A percentile compares a stretch with the other conserved stretches of the same genome.
phyloP scores from a whole-genome alignment of 768 basidiomycete species.

The Leccinellum luteum region DNA sequence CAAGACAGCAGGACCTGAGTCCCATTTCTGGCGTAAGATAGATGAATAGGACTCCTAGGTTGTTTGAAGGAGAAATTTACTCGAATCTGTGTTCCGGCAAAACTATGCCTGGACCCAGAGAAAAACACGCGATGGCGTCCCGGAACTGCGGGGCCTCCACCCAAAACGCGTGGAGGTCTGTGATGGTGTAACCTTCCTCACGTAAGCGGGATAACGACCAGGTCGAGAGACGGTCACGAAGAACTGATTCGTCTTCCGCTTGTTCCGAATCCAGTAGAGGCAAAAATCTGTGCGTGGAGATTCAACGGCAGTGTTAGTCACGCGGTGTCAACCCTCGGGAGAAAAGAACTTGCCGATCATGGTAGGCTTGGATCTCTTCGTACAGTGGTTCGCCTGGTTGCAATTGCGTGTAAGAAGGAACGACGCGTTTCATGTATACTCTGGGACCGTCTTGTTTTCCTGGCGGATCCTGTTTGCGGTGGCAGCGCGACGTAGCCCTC shows the following conservation, averaged over 20 bases:
- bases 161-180: constrained; percentile 67
- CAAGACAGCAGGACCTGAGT: constrained; percentile 65
- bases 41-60: constrained; percentile 1
- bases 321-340: background rate
- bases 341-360: constrained; percentile 43
- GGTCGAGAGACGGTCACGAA: constrained; percentile 60
- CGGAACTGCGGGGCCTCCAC: constrained; percentile 60
- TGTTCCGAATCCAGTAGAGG: constrained; percentile 57
- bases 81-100: constrained; percentile 70
- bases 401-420: constrained; percentile 34
- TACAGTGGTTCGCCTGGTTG: constrained; percentile 42
- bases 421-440: constrained; percentile 37
- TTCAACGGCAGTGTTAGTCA: background rate
- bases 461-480: constrained; percentile 11
- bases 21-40: constrained; percentile 53
- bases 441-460: constrained; percentile 12
- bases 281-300: constrained; percentile 40
- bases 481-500: constrained; percentile 47
- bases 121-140: constrained; percentile 64
- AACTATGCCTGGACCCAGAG: constrained; percentile 56
- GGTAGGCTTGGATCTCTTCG: constrained; percentile 52
- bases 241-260: constrained; percentile 55
- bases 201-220: constrained; percentile 63
- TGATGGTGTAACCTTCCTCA: constrained; percentile 73
- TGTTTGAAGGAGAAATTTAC: constrained; percentile 39